These are phyloP conservation scores for Mucor saturninus DNA, from an alignment of 371 early-diverging fungal species.

Conservation along the genomic window DNA sequence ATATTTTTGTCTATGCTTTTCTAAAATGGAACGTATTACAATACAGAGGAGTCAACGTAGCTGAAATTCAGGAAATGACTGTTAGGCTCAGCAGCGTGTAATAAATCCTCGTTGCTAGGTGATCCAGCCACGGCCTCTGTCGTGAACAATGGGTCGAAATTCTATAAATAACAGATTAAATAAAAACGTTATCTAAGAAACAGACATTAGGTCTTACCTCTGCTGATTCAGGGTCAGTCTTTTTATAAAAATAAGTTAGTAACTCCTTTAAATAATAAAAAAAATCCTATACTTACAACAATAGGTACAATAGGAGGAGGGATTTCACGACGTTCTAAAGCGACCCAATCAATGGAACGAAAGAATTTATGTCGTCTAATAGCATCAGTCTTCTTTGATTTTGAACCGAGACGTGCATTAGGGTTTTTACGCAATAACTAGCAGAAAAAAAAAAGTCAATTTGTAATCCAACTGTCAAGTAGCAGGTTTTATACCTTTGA, in stretches of 20 bases:
- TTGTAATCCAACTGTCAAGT: background rate
- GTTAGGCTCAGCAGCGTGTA: conserved; percentile 11
- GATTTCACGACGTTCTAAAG: conserved; percentile 61
- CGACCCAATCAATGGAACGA: conserved; percentile 84
- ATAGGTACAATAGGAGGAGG: conserved; percentile 81
- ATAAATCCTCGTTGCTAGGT: conserved; percentile 7
- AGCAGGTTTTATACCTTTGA: conserved; percentile 33
- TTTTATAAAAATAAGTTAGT: background rate
- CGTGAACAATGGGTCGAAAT: conserved; percentile 44
- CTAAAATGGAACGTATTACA: background rate
- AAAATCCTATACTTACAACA: conserved; percentile 56
- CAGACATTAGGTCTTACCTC: conserved; percentile 30
- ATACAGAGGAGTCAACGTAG: conserved; percentile 30
- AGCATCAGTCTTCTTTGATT: conserved; percentile 70
- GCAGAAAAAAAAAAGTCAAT: background rate
- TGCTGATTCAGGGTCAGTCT: conserved; percentile 53
- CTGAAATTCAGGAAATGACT: conserved; percentile 44
- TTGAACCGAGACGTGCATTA: conserved; percentile 70
- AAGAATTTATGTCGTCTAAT: conserved; percentile 91
- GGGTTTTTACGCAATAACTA: conserved; percentile 79
- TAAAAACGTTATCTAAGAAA: background rate
- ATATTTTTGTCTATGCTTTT: background rate
- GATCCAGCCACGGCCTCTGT: conserved; percentile 27
- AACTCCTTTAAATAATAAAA: background rate
- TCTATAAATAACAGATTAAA: conserved; percentile 22